Evolutionary conservation across 176 grass and related monocot genomes (phyloP).

Genomic region (Oryza glumipatula): DNA sequence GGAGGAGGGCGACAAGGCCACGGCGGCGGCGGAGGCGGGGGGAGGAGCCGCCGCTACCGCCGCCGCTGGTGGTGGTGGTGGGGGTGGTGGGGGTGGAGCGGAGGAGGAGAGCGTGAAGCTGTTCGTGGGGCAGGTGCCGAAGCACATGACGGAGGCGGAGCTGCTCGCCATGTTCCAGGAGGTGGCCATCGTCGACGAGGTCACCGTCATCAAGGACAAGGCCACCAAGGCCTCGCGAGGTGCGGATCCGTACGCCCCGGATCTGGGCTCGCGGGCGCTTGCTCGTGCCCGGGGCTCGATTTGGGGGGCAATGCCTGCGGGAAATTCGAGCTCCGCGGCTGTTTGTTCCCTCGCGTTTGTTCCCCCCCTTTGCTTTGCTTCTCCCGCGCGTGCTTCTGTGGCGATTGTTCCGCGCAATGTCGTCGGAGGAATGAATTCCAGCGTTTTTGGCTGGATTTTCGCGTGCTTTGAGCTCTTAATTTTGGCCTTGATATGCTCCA

Average conservation of each 20-base stretch:
- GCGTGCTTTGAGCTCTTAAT: neutral
- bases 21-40: neutral
- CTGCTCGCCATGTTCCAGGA: slow-evolving; percentile 81
- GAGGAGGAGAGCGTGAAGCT: slow-evolving; percentile 79
- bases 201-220: slow-evolving; percentile 97
- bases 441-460: neutral
- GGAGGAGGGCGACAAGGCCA: slow-evolving; percentile 44
- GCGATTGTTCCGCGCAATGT: slow-evolving; percentile 20
- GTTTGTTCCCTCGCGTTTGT: slow-evolving; percentile 1
- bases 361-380: too few species aligned
- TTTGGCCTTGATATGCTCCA: neutral
- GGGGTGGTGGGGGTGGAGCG: neutral
- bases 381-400: neutral
- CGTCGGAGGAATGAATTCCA: slow-evolving; percentile 20
- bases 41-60: neutral
- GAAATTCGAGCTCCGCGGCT: neutral
- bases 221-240: slow-evolving; percentile 89
- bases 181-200: slow-evolving; percentile 87
- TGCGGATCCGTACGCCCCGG: slow-evolving; percentile 47
- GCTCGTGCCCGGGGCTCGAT: neutral
- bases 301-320: slow-evolving; percentile 40
- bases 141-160: slow-evolving; percentile 73
- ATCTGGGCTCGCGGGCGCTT: slow-evolving; percentile 37
- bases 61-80: neutral
- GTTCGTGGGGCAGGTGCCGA: slow-evolving; percentile 85